These are phyloP conservation scores for Brettanomyces nanus DNA, from an alignment of 805 yeast genomes.

Conservation along the genomic window DNA sequence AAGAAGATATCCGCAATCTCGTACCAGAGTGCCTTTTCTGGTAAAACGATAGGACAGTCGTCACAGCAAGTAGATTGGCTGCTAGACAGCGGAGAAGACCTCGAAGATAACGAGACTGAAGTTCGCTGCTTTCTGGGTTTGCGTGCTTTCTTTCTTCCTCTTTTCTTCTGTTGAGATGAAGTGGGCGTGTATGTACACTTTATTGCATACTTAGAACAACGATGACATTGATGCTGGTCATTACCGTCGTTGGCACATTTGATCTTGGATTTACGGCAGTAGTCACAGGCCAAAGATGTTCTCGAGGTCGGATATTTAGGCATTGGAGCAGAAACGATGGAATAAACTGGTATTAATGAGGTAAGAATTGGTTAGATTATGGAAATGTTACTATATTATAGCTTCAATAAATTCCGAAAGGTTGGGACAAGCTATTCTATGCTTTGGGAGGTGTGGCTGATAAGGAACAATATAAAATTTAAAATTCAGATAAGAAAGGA, in stretches of 20 bases:
- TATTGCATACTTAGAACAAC: slow-evolving; percentile 3
- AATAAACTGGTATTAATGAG: no score
- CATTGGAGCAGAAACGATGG: no score
- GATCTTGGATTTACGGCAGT: slow-evolving; percentile 8
- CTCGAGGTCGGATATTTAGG: no score
- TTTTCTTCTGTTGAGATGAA: slow-evolving; percentile 4
- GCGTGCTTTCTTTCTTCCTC: slow-evolving; percentile 1
- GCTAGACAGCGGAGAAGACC: not conserved
- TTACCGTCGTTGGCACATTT: slow-evolving; percentile 7
- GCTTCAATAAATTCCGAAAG: no score
- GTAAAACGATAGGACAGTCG: slow-evolving; percentile 3
- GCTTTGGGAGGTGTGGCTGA: no score
- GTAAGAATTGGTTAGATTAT: no score
- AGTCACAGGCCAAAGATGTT: slow-evolving; percentile 9
- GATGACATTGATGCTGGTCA: slow-evolving; percentile 3
- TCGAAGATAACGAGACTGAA: not conserved
- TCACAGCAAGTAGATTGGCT: not conserved
- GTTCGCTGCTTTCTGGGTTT: not conserved
- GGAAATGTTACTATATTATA: no score
- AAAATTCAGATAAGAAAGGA: no score
- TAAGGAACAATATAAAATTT: no score
- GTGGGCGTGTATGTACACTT: slow-evolving; percentile 8
- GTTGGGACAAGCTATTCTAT: no score
- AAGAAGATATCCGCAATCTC: slow-evolving; percentile 9
- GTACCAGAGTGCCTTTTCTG: slow-evolving; percentile 9